Percentiles rank a stretch among this genome's conserved stretches.
phyloP scores from a whole-genome alignment of 768 basidiomycete species.

The Boletellus ananas region DNA sequence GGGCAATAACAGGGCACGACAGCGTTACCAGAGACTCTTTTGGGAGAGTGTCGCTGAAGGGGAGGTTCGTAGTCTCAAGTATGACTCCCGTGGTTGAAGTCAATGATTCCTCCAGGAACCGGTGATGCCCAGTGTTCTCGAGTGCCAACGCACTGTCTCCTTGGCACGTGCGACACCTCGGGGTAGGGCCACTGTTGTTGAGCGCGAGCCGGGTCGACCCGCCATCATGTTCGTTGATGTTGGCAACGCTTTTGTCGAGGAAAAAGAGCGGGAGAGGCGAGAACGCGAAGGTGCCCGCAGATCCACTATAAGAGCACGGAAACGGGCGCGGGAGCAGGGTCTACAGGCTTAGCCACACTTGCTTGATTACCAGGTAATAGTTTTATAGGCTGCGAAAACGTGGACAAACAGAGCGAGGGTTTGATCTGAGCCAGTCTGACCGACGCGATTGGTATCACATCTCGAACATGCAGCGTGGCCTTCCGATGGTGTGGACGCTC shows the following conservation, averaged over 20 bases:
- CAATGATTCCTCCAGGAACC: conserved; percentile 46
- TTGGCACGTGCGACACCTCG: conserved; percentile 35
- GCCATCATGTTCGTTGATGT: conserved; percentile 69
- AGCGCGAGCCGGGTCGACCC: conserved; percentile 45
- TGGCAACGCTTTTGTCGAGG: conserved; percentile 64
- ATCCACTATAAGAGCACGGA: conserved; percentile 32
- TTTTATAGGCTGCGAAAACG: conserved; percentile 19
- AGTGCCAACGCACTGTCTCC: conserved; percentile 42
- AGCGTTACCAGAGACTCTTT: conserved; percentile 67
- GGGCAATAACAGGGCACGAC: conserved; percentile 50
- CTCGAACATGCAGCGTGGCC: conserved; percentile 75
- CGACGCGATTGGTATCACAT: conserved; percentile 6
- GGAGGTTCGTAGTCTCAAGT: conserved; percentile 41
- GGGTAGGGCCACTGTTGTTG: conserved; percentile 37
- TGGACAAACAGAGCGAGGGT: conserved; percentile 11
- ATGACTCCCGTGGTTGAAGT: neutral
- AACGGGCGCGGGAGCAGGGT: conserved; percentile 19
- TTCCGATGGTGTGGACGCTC: conserved; percentile 61
- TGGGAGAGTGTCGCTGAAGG: conserved; percentile 79
- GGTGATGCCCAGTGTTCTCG: conserved; percentile 53
- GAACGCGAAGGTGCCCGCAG: conserved; percentile 49
- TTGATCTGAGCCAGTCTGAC: neutral
- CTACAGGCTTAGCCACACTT: conserved; percentile 4
- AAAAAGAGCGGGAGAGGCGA: conserved; percentile 49
- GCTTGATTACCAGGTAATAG: neutral